Base-by-base conservation (phyloP, 805 yeast species). In the Candida lessepsii region DNA sequence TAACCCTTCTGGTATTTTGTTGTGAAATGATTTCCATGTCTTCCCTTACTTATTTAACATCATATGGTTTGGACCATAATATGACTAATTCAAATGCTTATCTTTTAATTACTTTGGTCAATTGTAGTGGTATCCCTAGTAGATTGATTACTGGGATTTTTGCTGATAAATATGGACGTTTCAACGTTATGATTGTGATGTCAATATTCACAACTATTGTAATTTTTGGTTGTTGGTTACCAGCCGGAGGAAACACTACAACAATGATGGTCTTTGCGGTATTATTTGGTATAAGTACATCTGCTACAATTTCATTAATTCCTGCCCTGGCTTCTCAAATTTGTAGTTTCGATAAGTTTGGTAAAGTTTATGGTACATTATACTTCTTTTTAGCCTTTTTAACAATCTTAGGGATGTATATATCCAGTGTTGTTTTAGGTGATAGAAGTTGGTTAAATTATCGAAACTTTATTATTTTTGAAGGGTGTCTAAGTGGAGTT, bases 281-380 rank as follows among this genome's bases (percentile, higher is more conserved):
- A 1, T 47, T 75, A 4, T 79, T 72, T 53, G 86, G 86, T 0
- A 71, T 80, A 41, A 62, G 72, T 35, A 68, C 81, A 3, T 77
- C 83, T 3, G 71, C 83, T 0, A 73, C 78, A 3, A 61, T 80
- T 35, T 71, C 83, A 3, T 52, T 80, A 32, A 72, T 79, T 11
- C 84, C 85, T 2, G 79, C 76, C 2, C 75, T 83, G 49, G 64
- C 76, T 26, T 82, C 81, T 1, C 79, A 75, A 37, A 76, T 81
- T 25, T 76, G 83, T 13, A 70, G 73, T 38, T 70, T 75, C 1
- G 72, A 71, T 32, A 73, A 69, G 46, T 77, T 76, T 52, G 83
- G 82, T 6, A 71, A 71, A 48, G 65, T 80, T 14, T 78, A 75
- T 52, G 73, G 81, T 1, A 71, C 81, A 2, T 62, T 78, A 42